These are phyloP conservation scores for Sphagnurus paluster DNA, from an alignment of 1,284 basidiomycete genomes.

Conservation along the genomic window DNA sequence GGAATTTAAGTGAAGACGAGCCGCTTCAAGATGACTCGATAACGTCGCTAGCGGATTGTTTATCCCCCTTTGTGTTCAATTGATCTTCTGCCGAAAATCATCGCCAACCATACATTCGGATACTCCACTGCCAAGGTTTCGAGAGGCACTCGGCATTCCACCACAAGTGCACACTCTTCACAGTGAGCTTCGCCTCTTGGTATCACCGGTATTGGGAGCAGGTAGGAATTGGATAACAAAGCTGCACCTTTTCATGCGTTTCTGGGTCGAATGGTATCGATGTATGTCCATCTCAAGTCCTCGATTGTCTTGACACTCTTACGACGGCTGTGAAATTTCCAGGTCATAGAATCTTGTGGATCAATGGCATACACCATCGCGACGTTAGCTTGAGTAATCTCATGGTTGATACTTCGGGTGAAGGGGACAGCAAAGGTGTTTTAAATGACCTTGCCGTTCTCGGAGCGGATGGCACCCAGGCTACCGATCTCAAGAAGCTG, in stretches of 20 bases:
- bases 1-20: no score
- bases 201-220: conserved; percentile 14
- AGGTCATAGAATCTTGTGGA: conserved; percentile 34
- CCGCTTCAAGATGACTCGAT: no score
- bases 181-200: conserved; percentile 8
- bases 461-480: not conserved
- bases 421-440: conserved; percentile 19
- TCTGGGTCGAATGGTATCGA: conserved; percentile 21
- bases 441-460: conserved; percentile 34
- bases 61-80: no score
- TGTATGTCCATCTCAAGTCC: conserved; percentile 19
- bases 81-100: conserved; percentile 21
- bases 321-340: not conserved
- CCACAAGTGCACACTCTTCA: not conserved
- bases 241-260: conserved; percentile 8
- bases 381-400: conserved; percentile 33
- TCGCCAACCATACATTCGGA: conserved; percentile 6
- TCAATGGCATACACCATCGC: conserved; percentile 25
- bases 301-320: not conserved
- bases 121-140: conserved; percentile 12
- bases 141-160: conserved; percentile 5
- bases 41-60: no score
- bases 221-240: conserved; percentile 11
- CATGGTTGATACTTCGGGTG: conserved; percentile 27
- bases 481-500: conserved; percentile 13